Percentiles rank a stretch among this genome's conserved stretches.
Conservation (phyloP, 2,329 filamentous ascomycete genomes). For the Cladosporium austrohemisphaericum region DNA sequence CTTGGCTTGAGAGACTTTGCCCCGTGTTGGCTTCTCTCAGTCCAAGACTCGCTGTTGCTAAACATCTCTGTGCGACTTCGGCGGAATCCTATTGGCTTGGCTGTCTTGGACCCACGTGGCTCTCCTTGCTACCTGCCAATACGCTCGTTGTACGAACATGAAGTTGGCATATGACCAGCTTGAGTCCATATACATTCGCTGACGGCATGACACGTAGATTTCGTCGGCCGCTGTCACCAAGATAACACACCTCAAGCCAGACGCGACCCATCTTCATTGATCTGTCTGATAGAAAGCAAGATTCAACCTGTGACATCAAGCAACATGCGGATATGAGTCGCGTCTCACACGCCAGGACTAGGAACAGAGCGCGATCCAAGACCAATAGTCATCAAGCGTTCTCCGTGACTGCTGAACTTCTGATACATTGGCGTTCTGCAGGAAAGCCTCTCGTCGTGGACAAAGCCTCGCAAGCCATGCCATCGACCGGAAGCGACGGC, state of each 20-base stretch:
- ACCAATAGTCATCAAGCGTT: not conserved
- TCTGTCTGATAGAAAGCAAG: too few relatives aligned
- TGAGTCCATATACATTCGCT: too few relatives aligned
- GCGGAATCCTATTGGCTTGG: not conserved
- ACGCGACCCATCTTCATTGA: too few relatives aligned
- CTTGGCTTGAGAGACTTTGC: constrained; percentile 13
- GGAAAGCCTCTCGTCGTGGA: not conserved
- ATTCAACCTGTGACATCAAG: too few relatives aligned
- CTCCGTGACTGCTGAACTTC: not conserved
- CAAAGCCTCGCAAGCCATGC: constrained; percentile 7
- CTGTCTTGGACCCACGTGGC: not conserved
- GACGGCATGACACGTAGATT: too few relatives aligned
- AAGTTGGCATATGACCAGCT: too few relatives aligned
- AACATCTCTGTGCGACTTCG: constrained; percentile 6
- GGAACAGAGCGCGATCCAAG: not conserved
- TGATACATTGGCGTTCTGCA: too few relatives aligned
- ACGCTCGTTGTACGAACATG: not conserved
- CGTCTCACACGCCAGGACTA: too few relatives aligned
- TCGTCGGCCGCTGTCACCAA: too few relatives aligned
- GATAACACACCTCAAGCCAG: too few relatives aligned
- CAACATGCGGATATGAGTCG: too few relatives aligned
- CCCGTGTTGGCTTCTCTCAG: constrained; percentile 4
- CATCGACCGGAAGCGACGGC: not conserved
- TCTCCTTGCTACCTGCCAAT: not conserved
- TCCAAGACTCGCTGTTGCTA: constrained; percentile 2